A percentile compares a stretch with the other conserved stretches of the same genome.
phyloP scores from a whole-genome alignment of 129 eudicot genomes.

The Lonicera japonica region DNA sequence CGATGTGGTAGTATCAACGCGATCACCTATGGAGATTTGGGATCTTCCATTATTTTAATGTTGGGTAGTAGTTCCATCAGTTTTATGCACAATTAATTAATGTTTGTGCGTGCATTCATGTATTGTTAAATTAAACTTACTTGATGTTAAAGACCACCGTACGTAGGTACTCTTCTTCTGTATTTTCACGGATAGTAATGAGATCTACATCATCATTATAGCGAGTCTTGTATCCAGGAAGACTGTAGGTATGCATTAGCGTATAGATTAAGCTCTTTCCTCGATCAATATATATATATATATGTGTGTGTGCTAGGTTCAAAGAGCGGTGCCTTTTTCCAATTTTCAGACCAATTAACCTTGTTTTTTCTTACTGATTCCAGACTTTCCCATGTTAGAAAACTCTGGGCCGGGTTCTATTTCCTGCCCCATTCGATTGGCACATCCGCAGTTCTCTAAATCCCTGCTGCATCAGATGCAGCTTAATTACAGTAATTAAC shows the following conservation, averaged over 20 bases:
- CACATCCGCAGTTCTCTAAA: slow-evolving; percentile 72
- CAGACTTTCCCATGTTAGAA: slow-evolving; percentile 96
- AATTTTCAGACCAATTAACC: slow-evolving; percentile 85
- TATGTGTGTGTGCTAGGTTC: slow-evolving; percentile 92
- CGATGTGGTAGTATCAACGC: too few species aligned
- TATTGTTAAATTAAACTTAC: slow-evolving; percentile 24
- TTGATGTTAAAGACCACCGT: slow-evolving; percentile 99
- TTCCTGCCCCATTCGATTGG: slow-evolving; percentile 92
- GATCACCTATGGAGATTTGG: too few species aligned
- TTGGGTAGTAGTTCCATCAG: too few species aligned
- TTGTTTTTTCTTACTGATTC: slow-evolving; percentile 83
- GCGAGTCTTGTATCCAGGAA: slow-evolving; percentile 96
- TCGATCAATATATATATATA: too few species aligned
- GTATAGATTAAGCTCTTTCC: slow-evolving; percentile 87
- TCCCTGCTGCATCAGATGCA: slow-evolving; percentile 32
- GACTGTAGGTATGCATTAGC: slow-evolving; percentile 99
- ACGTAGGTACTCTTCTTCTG: slow-evolving; percentile 98
- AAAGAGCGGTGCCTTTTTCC: slow-evolving; percentile 98
- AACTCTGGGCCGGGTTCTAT: slow-evolving; percentile 96
- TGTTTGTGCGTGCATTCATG: not conserved
- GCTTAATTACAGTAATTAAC: too few species aligned
- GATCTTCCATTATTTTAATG: too few species aligned
- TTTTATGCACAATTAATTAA: not conserved
- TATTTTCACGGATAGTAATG: slow-evolving; percentile 93
- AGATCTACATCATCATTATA: slow-evolving; percentile 90